A percentile compares a stretch with the other conserved stretches of the same genome.
These are phyloP conservation scores for Trichoderma koningiopsis DNA, from an alignment of 2,329 filamentous ascomycete genomes.

Conservation along the genomic window DNA sequence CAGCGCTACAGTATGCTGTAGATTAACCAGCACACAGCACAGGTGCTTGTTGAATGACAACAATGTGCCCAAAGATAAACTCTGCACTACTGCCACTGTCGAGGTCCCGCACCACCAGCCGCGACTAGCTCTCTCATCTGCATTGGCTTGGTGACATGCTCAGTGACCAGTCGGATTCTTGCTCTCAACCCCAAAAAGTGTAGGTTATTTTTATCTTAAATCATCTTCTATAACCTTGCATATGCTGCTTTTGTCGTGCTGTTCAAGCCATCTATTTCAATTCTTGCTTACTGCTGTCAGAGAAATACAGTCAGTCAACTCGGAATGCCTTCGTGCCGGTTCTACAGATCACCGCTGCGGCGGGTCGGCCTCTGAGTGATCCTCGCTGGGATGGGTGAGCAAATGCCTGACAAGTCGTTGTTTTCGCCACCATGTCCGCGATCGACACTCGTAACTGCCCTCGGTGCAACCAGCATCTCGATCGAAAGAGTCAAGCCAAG, in stretches of 20 bases:
- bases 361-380: not conserved
- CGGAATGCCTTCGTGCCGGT: not conserved
- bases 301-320: not conserved
- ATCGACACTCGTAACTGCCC: not conserved
- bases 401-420: not conserved
- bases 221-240: not conserved
- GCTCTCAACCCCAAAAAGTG: not conserved
- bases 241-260: not conserved
- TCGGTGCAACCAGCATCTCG: not conserved
- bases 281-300: not conserved
- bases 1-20: no score
- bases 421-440: constrained; percentile 8
- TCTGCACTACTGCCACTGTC: not conserved
- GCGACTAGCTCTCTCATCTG: not conserved
- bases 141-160: not conserved
- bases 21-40: not conserved
- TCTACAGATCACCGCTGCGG: not conserved
- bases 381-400: constrained; percentile 15
- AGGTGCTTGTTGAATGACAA: no score
- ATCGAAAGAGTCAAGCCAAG: not conserved
- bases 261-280: not conserved
- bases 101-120: not conserved
- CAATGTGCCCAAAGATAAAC: not conserved
- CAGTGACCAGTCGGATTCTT: not conserved
- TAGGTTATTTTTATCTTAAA: not conserved